Evolutionary conservation across 805 yeast species (phyloP), one percentile per base, ranked within the genome.

Genomic region (Candida montana): DNA sequence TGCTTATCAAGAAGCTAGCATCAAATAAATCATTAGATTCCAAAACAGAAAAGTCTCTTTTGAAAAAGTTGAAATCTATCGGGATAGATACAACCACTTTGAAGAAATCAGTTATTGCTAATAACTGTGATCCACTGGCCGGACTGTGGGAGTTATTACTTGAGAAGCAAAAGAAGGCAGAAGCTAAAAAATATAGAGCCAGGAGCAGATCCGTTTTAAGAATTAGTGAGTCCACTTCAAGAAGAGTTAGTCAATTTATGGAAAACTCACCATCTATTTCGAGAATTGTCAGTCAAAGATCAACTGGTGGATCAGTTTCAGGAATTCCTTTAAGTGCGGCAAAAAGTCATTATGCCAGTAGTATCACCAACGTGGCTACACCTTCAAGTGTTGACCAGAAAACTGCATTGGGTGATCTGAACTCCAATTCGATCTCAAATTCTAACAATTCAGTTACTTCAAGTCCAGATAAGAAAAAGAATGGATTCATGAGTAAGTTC

Each of bases 141-240:
- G 95, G 91, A 0, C 69, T 81, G 43, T 88, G 90, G 82, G 80
- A 80, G 35, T 64, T 87, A 16, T 61, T 79, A 15, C 61, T 82
- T 23, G 87, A 83, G 41, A 61, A 63, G 28, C 70, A 68, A 39
- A 60, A 49, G 35, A 58, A 56, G 37, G 49, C 53, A 28, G 64
- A 64, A 31, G 55, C 49, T 6, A 48, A 53, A 16, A 61, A 57
- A 35, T 54, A 53, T 39, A 63, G 62, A n/a, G 57, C 56, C 12
- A 53, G 69, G 45, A 64, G 64, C 32, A 52, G 64, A 31, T 64
- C 68, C 3, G 59, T 57, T 7, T 29, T 57, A 20, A 42, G 70
- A 51, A 46, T 53, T 35, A 45, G 48, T 24, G 59, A 55, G 33
- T 49, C 57, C 2, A 53, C 60, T 12, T 52, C 59, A 11, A 50